phyloP scores from a whole-genome alignment of 768 basidiomycete species.

The Phylloporus sp. region DNA sequence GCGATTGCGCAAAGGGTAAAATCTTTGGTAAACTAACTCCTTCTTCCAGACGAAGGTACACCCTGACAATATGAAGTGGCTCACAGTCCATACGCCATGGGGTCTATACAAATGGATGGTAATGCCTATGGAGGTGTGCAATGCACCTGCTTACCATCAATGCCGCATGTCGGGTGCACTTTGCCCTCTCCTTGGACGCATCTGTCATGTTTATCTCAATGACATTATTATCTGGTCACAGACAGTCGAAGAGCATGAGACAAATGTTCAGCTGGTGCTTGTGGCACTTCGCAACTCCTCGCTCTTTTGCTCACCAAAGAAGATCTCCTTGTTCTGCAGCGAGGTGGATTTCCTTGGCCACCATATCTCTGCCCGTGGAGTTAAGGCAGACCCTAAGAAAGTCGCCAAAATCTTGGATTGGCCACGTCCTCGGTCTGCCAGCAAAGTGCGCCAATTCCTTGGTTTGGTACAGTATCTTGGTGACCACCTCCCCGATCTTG shows the following conservation, averaged over 20 bases:
- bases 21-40: conserved; percentile 24
- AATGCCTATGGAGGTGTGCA: not conserved
- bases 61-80: conserved; percentile 29
- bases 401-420: not conserved
- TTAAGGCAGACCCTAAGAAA: not conserved
- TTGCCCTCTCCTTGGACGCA: not conserved
- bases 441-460: not conserved
- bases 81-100: conserved; percentile 36
- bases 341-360: not conserved
- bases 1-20: not conserved
- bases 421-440: not conserved
- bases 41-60: conserved; percentile 38
- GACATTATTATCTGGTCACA: conserved; percentile 1
- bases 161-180: not conserved
- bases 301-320: not conserved
- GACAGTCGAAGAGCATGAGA: not conserved
- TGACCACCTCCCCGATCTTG: not conserved
- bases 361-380: not conserved
- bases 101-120: conserved; percentile 37
- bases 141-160: not conserved
- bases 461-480: not conserved
- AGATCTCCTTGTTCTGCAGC: not conserved
- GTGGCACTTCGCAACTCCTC: not conserved
- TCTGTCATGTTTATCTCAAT: not conserved
- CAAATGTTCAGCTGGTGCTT: not conserved